Evolutionary conservation across 2,329 filamentous ascomycete genomes (phyloP).

Genomic region (Monilinia vaccinii-corymbosi): DNA sequence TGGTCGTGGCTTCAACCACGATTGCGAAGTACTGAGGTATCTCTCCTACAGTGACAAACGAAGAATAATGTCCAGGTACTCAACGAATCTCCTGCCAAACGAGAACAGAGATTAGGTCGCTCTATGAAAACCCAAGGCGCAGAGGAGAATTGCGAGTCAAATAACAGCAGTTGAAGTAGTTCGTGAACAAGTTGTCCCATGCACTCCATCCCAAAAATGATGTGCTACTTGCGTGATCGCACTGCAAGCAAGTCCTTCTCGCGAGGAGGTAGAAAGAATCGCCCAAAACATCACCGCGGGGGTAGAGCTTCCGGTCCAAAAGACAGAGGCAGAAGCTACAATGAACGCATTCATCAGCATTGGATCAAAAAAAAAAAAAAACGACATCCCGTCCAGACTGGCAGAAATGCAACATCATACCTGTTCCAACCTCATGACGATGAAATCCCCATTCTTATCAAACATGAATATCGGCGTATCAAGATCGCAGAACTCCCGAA

Average conservation of each 20-base stretch:
- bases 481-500: constrained; percentile 66
- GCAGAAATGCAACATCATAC: constrained; percentile 20
- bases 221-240: background rate
- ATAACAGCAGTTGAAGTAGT: background rate
- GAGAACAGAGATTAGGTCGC: background rate
- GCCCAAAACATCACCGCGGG: background rate
- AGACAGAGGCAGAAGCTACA: constrained; percentile 1
- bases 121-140: background rate
- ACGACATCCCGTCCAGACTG: no score
- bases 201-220: background rate
- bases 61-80: background rate
- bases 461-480: constrained; percentile 83
- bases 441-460: constrained; percentile 66
- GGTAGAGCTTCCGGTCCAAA: constrained; percentile 9
- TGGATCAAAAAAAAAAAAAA: no score
- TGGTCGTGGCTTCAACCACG: background rate
- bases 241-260: background rate
- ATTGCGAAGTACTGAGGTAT: background rate
- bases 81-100: background rate
- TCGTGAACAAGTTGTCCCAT: background rate
- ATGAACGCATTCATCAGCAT: background rate
- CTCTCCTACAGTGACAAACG: background rate
- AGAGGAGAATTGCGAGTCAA: background rate
- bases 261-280: background rate
- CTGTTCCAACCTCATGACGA: constrained; percentile 61